Base-by-base conservation (phyloP, 2,329 filamentous ascomycete genomes). In the Talaromyces sp. region DNA sequence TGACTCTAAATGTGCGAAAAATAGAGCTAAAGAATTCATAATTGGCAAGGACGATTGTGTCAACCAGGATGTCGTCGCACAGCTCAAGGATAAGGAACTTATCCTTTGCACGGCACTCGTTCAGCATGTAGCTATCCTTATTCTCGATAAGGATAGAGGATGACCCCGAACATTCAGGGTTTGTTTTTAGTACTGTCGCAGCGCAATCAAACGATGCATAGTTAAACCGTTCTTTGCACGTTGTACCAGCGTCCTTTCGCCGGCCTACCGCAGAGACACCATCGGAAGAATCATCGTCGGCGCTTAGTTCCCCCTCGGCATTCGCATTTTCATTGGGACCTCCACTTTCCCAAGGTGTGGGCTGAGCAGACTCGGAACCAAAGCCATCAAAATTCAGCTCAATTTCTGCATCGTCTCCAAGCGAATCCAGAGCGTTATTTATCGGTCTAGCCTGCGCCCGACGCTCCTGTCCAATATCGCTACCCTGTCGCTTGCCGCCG, bases 1-100 rank as follows among this genome's bases (percentile, higher is more conserved):
- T 96, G 70, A 98, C 88, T 60, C 91, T 86, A 76, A 99, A 97
- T 57, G 89, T 90, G 62, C 93, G 90, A 71, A 98, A 91, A 85
- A 96, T 97, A 74, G 93, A 97, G 63, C 93, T 97, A 82, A 99
- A 99, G 82, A 99, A 99, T 77, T 99, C 95, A 72, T 96, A 99
- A 76, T 99, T 99, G 67, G 94, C 95, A 62, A 99, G 84, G n/a
- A 98, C 95, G 47, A 99, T 84, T 0, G 95, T 99, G 75, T 99
- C 95, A 65, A 99, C 90, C 52, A 96, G 84, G 52, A 89, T 90
- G 69, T 88, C 86, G 71, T 96, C 92, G 76, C 92, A 98, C 35
- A 99, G 83, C 78, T 99, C 95, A 66, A 99, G 87, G 66, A 98
- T 93, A 68, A 98, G 84, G 74, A 96, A 97, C 77, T 98, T 98